These are phyloP conservation scores for Cladophialophora carrionii DNA, from an alignment of 2,329 filamentous ascomycete genomes.

Conservation along the genomic window DNA sequence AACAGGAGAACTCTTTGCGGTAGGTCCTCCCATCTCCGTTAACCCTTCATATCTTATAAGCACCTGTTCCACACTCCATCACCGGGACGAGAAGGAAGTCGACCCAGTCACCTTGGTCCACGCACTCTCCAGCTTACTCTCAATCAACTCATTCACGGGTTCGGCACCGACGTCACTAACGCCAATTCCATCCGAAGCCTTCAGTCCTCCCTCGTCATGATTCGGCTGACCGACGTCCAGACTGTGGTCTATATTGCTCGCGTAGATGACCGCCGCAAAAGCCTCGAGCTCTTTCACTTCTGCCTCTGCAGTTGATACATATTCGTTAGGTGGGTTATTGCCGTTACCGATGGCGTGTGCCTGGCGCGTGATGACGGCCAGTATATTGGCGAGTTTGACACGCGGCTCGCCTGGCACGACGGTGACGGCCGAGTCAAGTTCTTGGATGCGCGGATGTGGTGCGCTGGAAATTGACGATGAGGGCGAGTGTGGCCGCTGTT, in stretches of 20 bases:
- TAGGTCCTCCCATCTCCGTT: not conserved
- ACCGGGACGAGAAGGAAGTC: constrained; percentile 26
- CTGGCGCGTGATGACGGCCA: constrained; percentile 88
- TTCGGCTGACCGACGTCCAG: constrained; percentile 29
- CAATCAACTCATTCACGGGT: constrained; percentile 35
- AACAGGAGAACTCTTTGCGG: not conserved
- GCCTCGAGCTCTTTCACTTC: constrained; percentile 54
- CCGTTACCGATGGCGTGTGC: constrained; percentile 86
- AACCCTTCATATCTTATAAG: not conserved
- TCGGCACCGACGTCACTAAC: constrained; percentile 31
- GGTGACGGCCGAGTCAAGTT: constrained; percentile 49
- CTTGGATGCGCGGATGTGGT: constrained; percentile 39
- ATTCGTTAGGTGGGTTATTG: constrained; percentile 50
- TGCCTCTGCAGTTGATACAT: constrained; percentile 50
- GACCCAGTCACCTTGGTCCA: constrained; percentile 37
- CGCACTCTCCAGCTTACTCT: constrained; percentile 38
- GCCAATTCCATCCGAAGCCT: constrained; percentile 28
- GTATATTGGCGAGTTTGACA: constrained; percentile 81
- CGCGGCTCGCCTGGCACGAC: constrained; percentile 52
- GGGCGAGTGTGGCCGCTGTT: constrained; percentile 45
- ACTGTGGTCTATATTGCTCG: constrained; percentile 49
- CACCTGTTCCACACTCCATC: constrained; percentile 2
- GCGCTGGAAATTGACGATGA: constrained; percentile 54
- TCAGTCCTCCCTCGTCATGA: constrained; percentile 25
- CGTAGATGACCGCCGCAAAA: constrained; percentile 55